Evolutionary conservation across 345 rosid species (phyloP).

Genomic region (Barbarea vulgaris): DNA sequence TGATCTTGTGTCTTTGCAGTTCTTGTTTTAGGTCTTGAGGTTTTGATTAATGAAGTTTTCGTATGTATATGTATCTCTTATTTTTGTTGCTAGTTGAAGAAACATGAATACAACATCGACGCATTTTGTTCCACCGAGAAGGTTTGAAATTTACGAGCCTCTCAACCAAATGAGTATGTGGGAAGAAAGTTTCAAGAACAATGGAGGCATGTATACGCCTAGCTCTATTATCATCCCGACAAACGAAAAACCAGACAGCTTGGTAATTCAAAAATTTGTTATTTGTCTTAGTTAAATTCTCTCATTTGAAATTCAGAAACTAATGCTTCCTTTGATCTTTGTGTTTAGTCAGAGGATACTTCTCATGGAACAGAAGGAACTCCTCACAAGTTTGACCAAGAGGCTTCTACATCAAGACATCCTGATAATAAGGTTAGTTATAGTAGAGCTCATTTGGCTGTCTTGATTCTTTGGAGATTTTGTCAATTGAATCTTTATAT

Average conservation of each 20-base stretch:
- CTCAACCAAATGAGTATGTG: conserved; percentile 78
- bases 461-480: background rate
- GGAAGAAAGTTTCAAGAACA: conserved; percentile 70
- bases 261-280: conserved; percentile 50
- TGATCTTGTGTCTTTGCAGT: conserved; percentile 4
- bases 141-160: conserved; percentile 75
- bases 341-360: conserved; percentile 80
- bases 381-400: conserved; percentile 75
- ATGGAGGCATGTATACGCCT: conserved; percentile 51
- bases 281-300: background rate
- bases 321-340: conserved; percentile 32
- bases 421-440: conserved; percentile 66
- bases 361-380: conserved; percentile 64
- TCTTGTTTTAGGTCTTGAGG: background rate
- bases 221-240: conserved; percentile 52
- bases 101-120: conserved; percentile 79
- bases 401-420: conserved; percentile 71
- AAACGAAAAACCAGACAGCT: conserved; percentile 62
- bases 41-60: conserved; percentile 4
- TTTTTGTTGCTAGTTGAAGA: conserved; percentile 39
- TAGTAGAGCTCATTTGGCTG: background rate
- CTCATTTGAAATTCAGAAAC: background rate
- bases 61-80: background rate
- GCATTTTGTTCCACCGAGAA: conserved; percentile 70
- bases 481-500: background rate